Base-by-base conservation (phyloP, 106 monocot genomes). In the Acorus calamus region DNA sequence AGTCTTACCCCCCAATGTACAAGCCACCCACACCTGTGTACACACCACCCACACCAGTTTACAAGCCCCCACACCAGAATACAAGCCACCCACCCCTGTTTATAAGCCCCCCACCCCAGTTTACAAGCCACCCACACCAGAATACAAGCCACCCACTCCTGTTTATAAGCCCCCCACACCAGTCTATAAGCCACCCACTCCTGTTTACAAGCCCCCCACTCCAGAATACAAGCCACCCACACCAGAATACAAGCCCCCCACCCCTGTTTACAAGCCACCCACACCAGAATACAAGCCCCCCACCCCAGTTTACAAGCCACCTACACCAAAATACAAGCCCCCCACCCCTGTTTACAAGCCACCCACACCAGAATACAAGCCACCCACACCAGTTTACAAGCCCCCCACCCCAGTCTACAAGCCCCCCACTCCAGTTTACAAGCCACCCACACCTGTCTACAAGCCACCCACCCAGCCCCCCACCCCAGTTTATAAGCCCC, bases 31-130 rank as follows among this genome's bases (percentile, higher is more conserved):
- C 49, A 3, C 46, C 47, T 61, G 44, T 12, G 43, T 51, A 47
- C 12, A 64, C 77, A 6, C 65, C 47, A n/a, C 28, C 58, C 1
- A 10, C 52, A 4, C 73, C 65, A 1, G 14, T 56, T 0, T 62
- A 63, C 63, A 71, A 71, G 44, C 42, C 2, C 69, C 69, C 0
- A 14, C 46, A 0, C 68, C 55, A 6, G 56, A 49, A 2, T 66
- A 51, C 56, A 56, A 55, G 11, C 69, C 69, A 2, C 52, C 71
- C 2, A 6, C 41, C 4, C 65, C 73, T 0, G 43, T 59, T 8
- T 73, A 73, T 59, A 66, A 59, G 58, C 63, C 62, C 1, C 71
- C 71, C 0, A 28, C 48, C 2, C 49, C 49, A 3, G 7, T 50
- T 13, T 50, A 68, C 45, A 68, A 58, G 12, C 59, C 60, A 41